Percentiles rank a stretch among this genome's conserved stretches.
phyloP scores from a whole-genome alignment of 2,329 filamentous ascomycete genomes.

The Aspergillus spinulosporus region DNA sequence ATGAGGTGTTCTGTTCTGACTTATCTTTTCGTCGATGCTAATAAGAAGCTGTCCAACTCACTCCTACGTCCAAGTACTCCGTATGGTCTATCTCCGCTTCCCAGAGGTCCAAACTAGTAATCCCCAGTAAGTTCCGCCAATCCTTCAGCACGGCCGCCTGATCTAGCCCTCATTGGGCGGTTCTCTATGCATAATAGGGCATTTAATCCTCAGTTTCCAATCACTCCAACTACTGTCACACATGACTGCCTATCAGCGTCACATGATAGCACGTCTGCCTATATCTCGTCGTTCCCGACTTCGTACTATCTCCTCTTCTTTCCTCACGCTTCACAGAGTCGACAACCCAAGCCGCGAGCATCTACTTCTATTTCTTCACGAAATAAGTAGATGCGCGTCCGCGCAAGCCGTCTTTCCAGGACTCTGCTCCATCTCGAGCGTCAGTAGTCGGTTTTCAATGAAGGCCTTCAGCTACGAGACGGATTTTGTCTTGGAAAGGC shows the following conservation, averaged over 20 bases:
- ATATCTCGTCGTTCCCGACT: constrained; percentile 24
- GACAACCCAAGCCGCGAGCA: constrained; percentile 32
- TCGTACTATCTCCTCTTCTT: constrained; percentile 33
- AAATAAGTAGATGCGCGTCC: constrained; percentile 46
- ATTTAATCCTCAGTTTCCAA: constrained; percentile 2
- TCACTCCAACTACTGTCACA: neutral
- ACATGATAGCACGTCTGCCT: constrained; percentile 13
- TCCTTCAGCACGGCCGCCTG: neutral
- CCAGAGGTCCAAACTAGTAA: neutral
- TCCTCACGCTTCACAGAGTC: constrained; percentile 49
- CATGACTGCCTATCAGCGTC: constrained; percentile 8
- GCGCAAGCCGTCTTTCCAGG: constrained; percentile 42
- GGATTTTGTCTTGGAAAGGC: constrained; percentile 43
- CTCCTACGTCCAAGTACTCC: neutral
- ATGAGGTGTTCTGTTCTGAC: too few relatives aligned
- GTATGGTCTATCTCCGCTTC: neutral
- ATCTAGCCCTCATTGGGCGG: neutral
- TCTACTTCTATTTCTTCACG: constrained; percentile 23
- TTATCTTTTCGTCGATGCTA: neutral
- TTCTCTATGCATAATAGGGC: constrained; percentile 1
- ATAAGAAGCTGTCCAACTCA: neutral
- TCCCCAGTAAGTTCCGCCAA: neutral
- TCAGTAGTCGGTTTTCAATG: constrained; percentile 22
- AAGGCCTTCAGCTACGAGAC: constrained; percentile 31
- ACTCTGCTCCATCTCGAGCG: constrained; percentile 28